Evolutionary conservation across 2,329 filamentous ascomycete genomes (phyloP).

Genomic region (Monilinia polystroma): DNA sequence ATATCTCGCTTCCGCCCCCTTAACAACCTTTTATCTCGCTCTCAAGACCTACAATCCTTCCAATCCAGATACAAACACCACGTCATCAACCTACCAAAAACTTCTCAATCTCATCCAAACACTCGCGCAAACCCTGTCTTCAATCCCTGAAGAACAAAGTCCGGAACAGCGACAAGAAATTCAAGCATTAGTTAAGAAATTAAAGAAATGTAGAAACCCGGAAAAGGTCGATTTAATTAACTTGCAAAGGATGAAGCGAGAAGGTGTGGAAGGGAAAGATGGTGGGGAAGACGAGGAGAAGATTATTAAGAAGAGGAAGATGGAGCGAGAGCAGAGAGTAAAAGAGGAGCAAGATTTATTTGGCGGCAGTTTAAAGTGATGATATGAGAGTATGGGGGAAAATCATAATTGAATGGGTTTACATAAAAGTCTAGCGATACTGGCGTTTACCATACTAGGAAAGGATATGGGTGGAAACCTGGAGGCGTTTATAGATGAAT

Average conservation of each 20-base stretch:
- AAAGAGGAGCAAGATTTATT: slow-evolving; percentile 41
- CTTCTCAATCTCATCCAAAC: slow-evolving; percentile 1
- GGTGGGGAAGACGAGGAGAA: slow-evolving; percentile 39
- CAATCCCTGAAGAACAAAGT: slow-evolving; percentile 27
- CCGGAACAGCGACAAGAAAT: slow-evolving; percentile 47
- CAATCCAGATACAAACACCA: slow-evolving; percentile 3
- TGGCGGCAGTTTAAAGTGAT: slow-evolving; percentile 31
- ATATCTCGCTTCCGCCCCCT: slow-evolving; percentile 67
- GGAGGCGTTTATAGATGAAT: slow-evolving; percentile 10
- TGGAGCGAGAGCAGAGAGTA: slow-evolving; percentile 44
- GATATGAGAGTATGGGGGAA: slow-evolving; percentile 26
- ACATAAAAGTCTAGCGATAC: slow-evolving; percentile 29
- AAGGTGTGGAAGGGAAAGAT: slow-evolving; percentile 35
- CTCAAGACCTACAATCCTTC: slow-evolving; percentile 34
- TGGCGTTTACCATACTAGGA: slow-evolving; percentile 26
- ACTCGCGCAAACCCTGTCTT: slow-evolving; percentile 1
- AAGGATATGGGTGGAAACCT: background rate
- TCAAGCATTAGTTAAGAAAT: slow-evolving; percentile 63
- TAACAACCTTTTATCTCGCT: slow-evolving; percentile 44
- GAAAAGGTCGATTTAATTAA: slow-evolving; percentile 71
- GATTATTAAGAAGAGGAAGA: slow-evolving; percentile 43
- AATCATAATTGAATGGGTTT: slow-evolving; percentile 17
- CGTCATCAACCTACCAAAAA: slow-evolving; percentile 10
- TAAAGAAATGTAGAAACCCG: slow-evolving; percentile 72
- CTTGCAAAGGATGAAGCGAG: slow-evolving; percentile 58